Percentiles rank a stretch among this genome's conserved stretches.
These are phyloP conservation scores for Candida tetrigidarum DNA, from an alignment of 1,139 yeast genomes.

Conservation along the genomic window DNA sequence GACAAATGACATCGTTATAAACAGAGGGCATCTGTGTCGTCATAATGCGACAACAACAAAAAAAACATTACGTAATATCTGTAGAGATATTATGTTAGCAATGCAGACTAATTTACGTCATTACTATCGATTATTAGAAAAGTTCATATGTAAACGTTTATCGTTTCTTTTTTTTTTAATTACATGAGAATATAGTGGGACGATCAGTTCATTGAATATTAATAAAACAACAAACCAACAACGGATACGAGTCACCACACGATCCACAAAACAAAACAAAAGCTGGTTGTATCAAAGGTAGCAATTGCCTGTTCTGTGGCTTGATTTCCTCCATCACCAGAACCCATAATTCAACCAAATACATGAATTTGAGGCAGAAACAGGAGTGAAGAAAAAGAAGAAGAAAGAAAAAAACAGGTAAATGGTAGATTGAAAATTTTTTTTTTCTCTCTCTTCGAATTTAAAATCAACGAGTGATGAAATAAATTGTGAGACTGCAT, in stretches of 20 bases:
- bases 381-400: neutral
- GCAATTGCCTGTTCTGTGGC: neutral
- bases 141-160: too few relatives aligned
- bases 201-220: slow-evolving; percentile 2
- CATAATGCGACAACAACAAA: too few relatives aligned
- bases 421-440: neutral
- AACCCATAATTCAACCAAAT: slow-evolving; percentile 1
- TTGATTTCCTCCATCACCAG: slow-evolving; percentile 4
- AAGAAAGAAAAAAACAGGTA: neutral
- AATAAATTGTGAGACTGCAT: neutral
- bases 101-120: too few relatives aligned
- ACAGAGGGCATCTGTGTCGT: too few relatives aligned
- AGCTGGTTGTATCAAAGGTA: slow-evolving; percentile 3
- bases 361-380: slow-evolving; percentile 1
- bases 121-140: too few relatives aligned
- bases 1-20: too few relatives aligned
- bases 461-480: neutral
- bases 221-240: neutral
- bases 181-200: too few relatives aligned
- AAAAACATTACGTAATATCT: too few relatives aligned
- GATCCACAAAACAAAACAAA: slow-evolving; percentile 3
- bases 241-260: slow-evolving; percentile 5
- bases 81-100: too few relatives aligned
- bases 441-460: neutral
- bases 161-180: too few relatives aligned